Evolutionary conservation across 352 stramenopile genomes (phyloP), one percentile per base, ranked within the genome.

Genomic region (Globisporangium carolinianum): DNA sequence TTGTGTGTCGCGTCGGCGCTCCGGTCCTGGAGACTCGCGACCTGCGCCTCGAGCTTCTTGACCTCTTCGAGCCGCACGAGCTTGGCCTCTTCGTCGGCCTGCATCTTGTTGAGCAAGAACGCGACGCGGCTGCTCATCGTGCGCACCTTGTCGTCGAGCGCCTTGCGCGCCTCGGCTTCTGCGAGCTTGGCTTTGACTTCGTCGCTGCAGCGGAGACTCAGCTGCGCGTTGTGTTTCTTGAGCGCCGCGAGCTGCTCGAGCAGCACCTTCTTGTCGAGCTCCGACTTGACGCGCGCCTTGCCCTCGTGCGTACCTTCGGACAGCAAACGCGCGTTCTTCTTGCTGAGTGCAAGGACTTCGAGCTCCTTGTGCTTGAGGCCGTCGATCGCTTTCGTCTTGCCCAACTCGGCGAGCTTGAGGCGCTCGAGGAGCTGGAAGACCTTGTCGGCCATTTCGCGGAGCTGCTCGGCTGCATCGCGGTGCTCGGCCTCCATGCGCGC

Each of bases 391-490:
- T 98, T 98, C 42, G 89, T 98, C 65, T 98, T 98, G 17, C 91
- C 91, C 7, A 98, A 62, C 61, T 98, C 95, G 5, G 95, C 91
- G 41, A 98, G 71, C 65, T 98, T 98, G 35, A 98, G 82, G 0
- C 96, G 72, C 66, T 98, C 95, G 9, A 98, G 76, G 43, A 98
- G 67, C 68, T 98, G 91, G 66, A 98, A 98, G 35, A 97, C 67
- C 66, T 98, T 98, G 66, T 98, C 94, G 10, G 96, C 94, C 94
- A 98, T 98, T 68, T 98, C 94, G 10, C 94, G 84, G 4, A 98
- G 72, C 68, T 98, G 92, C 55, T 98, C 94, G 12, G 89, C 91
- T 37, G 84, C 97, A 63, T 98, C 93, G 36, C 94, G 79, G 59
- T 96, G 96, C 66, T 98, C 96, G 10, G 89, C 87, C 63, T 98